phyloP scores from a whole-genome alignment of 2,329 filamentous ascomycete genomes.

The Ambrosiella xylebori region DNA sequence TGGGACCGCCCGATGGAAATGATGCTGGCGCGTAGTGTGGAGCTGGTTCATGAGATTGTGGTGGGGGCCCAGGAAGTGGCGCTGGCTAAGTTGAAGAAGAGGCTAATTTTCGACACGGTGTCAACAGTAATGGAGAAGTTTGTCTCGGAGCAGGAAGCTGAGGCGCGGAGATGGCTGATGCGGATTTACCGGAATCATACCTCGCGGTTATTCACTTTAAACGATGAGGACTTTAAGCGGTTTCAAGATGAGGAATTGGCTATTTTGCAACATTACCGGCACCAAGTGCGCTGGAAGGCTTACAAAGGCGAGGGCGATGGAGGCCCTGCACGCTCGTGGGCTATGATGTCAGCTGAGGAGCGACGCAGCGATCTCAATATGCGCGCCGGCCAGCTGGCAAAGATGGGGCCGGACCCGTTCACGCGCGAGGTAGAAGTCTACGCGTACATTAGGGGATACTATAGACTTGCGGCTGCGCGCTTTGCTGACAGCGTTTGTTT shows the following conservation, averaged over 20 bases:
- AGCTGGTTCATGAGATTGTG: constrained; percentile 23
- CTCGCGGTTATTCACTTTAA: constrained; percentile 39
- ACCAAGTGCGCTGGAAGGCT: constrained; percentile 31
- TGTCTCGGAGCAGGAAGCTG: constrained; percentile 23
- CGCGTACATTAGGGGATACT: constrained; percentile 49
- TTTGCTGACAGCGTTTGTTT: constrained; percentile 41
- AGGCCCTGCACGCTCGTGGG: constrained; percentile 21
- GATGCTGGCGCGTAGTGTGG: constrained; percentile 31
- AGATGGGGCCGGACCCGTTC: constrained; percentile 41
- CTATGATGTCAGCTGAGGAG: constrained; percentile 32
- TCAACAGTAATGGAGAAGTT: constrained; percentile 27
- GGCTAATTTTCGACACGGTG: constrained; percentile 33
- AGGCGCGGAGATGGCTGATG: constrained; percentile 23
- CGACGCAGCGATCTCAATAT: constrained; percentile 26
- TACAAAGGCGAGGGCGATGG: constrained; percentile 18
- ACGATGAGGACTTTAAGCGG: constrained; percentile 29
- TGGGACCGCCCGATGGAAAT: constrained; percentile 38
- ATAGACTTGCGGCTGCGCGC: constrained; percentile 45
- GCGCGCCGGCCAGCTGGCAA: constrained; percentile 25
- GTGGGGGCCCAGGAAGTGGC: constrained; percentile 29
- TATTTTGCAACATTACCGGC: constrained; percentile 29
- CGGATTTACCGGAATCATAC: constrained; percentile 36
- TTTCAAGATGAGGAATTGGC: constrained; percentile 30
- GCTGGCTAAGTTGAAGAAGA: constrained; percentile 28
- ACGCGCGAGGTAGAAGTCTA: constrained; percentile 43